Base-by-base conservation (phyloP, 176 grass and related monocot species). In the Dactylis glomerata region DNA sequence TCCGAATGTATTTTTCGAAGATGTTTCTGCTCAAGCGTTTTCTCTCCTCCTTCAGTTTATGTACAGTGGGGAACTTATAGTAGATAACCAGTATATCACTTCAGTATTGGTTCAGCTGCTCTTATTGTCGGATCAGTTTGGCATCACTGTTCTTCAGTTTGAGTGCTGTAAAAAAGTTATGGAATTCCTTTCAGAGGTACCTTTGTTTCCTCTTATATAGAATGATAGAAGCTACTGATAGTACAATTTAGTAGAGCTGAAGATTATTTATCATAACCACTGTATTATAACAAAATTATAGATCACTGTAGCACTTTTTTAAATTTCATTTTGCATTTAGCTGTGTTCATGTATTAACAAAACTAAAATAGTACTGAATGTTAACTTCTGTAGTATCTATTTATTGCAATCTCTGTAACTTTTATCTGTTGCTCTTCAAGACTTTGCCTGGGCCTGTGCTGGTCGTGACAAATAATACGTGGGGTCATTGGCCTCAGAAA, bases 111-210 rank as follows among this genome's bases (percentile, higher is more conserved):
- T 95, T 51, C 75, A 91, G 59, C 73, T 98, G 13, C 92, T 98
- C 57, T 85, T 98, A 30, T 86, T 98, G 59, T 75, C 96, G 30
- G 96, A 98, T 52, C 96, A 95, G 78, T 98, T 98, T 22, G 85
- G 77, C 13, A 75, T 98, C 81, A 90, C 76, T 70, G 65, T 86
- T 87, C 93, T 98, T 90, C 96, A 92, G 83, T 83, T 85, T 83
- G 93, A 98, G 66, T 98, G 96, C 78, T 95, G 91, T 57, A 98
- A 92, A 88, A 85, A 47, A 70, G 86, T 93, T 69, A 90, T 95
- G 52, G 85, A 93, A 87, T 89, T 38, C 70, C 93, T 98, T 69
- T 93, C 96, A 83, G 89, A 98, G 89, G 96, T 98, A 92, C 23
- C 27, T 65, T 70, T 88, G 41, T 44, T 87, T 83, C 45, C 68